Base-by-base conservation (phyloP, 257 asterid genomes). In the Lantana camara region DNA sequence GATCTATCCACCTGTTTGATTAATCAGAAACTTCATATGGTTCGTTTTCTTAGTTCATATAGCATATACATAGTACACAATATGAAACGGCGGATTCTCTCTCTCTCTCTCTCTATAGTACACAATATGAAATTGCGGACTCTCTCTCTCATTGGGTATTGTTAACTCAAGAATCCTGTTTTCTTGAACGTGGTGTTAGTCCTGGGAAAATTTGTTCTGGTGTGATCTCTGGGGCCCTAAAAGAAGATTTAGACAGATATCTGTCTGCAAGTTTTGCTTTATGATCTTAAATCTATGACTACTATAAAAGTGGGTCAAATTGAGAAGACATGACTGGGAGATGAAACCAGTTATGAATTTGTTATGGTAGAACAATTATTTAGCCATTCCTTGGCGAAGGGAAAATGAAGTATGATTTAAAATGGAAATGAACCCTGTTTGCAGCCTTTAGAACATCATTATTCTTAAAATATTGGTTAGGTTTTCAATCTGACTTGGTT, bases 11-110 rank as follows among this genome's bases (percentile, higher is more conserved):
- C 95, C 24, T 91, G 95, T 71, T 88, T 91, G 79, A 75, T 88
- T 57, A 77, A 85, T 77, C 97, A 91, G 81, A 91, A 91, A 82
- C 80, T 91, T 71, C 95, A 85, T 71, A 91, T 91, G 97, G 97
- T 91, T 75, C 75, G 82, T 75, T 60, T 47, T 49, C n/a, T 60
- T 35, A 22, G 32, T 62, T 50, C 66, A 24, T n/a, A n/a, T n/a
- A n/a, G n/a, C n/a, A 24, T 64, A 17, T 47, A 55, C 42, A 21
- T 61, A 30, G 48, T 69, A 47, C 40, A 64, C 14, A 9, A 30
- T 21, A 35, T 16, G 16, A 23, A 37, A 63, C 15, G 37, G 24
- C 23, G 11, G 49, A 55, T 15, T 38, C 52, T 24, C 48, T 23
- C 10, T 22, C 54, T 9, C 62, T 58, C 35, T 49, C 35, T 56